Evolutionary conservation across 768 basidiomycete genomes (phyloP), one percentile per base, ranked within the genome.

Genomic region (Vishniacozyma victoriae): DNA sequence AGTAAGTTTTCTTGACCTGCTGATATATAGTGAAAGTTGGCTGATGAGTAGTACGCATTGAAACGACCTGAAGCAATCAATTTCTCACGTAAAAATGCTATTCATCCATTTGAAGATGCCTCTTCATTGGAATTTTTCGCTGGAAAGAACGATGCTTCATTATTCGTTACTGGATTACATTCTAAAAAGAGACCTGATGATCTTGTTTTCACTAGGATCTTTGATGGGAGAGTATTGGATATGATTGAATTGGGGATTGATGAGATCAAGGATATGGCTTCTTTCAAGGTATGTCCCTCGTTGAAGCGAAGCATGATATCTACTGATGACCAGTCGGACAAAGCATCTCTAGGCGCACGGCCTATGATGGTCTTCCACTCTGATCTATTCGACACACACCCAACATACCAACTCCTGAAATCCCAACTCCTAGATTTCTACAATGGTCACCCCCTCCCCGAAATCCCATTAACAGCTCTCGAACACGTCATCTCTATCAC

Each of bases 291-390:
- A n/a, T 9, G 29, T n/a, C n/a, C 29, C 29, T 9, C 29, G 29
- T 33, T 33, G 29, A 33, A n/a, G 9, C 29, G 9, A n/a, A 33
- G 9, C 29, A n/a, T n/a, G n/a, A 9, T 33, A 33, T 9, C 52
- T 15, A 23, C 38, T 12, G 16, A 11, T 49, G 6, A 15, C 14
- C 63, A 91, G 95, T 85, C 86, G 35, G 77, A 82, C 19, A 96
- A 93, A 80, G 83, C 85, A 13, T 85, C 89, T 3, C 82, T 85
- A 19, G 93, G 91, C 9, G 82, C 89, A 60, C 84, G 87, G 60
- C 93, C 95, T 38, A 73, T 96, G 57, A 83, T 99, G 78, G 89
- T 93, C 67, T 99, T 99, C 67, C 87, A 90, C 13, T 92, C 90
- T 0, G 87, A 89, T 53, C 78, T 96, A 9, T 99, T 97, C 72